Percentiles rank a stretch among this genome's conserved stretches.
phyloP scores from a whole-genome alignment of 495 filamentous ascomycete genomes.

The Neurospora terricola region DNA sequence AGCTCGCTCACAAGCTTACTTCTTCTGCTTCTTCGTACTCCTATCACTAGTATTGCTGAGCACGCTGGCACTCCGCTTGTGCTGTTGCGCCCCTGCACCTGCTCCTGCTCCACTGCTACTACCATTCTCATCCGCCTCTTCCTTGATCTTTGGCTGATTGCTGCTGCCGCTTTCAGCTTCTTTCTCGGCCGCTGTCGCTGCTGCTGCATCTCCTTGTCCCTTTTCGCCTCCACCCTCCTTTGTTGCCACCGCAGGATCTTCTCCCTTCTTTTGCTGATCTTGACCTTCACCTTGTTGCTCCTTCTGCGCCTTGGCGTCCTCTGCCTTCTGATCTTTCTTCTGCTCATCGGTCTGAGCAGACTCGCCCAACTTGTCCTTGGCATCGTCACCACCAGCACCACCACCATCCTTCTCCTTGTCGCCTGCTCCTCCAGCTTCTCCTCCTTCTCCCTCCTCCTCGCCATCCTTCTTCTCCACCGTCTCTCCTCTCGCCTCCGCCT shows the following conservation, averaged over 20 bases:
- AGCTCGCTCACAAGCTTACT: conserved; percentile 28
- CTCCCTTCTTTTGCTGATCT: neutral
- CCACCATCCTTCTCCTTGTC: neutral
- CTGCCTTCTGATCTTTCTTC: conserved; percentile 2
- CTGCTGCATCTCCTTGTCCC: neutral
- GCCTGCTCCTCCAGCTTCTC: neutral
- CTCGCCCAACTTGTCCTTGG: neutral
- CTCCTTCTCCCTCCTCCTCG: neutral
- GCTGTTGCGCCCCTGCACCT: conserved; percentile 11
- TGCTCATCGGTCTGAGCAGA: conserved; percentile 6
- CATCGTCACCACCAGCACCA: neutral
- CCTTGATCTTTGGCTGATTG: conserved; percentile 10
- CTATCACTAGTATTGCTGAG: conserved; percentile 59
- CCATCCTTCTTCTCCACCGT: conserved; percentile 1
- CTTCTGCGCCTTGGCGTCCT: neutral
- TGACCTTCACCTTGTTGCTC: neutral
- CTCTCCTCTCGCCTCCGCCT: conserved; percentile 12
- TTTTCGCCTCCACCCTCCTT: conserved; percentile 1
- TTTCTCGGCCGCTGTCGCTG: neutral
- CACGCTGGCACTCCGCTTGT: conserved; percentile 71
- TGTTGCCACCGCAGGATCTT: neutral
- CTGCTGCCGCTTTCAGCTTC: neutral
- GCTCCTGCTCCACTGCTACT: neutral
- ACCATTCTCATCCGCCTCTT: conserved; percentile 3
- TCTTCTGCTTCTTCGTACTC: conserved; percentile 61